phyloP scores from a whole-genome alignment of 306 rosid genomes.

The Casuarina equisetifolia region DNA sequence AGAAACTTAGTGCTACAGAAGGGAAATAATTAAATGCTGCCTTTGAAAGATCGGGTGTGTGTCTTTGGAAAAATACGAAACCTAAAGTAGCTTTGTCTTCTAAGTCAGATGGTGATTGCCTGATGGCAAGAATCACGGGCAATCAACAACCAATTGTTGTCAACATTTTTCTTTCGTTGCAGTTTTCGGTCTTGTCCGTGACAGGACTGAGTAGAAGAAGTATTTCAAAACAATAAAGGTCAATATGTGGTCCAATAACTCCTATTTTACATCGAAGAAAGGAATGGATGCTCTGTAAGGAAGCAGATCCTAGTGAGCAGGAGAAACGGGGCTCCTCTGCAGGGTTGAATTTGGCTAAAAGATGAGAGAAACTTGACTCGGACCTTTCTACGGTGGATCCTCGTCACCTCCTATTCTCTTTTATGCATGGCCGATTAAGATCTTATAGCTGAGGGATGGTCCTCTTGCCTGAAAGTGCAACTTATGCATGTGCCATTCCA shows the following conservation, averaged over 20 bases:
- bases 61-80: not conserved
- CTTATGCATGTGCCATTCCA: not conserved
- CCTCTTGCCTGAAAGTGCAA: not conserved
- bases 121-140: not conserved
- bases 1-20: not conserved
- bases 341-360: not conserved
- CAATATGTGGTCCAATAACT: no score
- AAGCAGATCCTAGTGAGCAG: not conserved
- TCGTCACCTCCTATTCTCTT: not conserved
- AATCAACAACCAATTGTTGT: not conserved
- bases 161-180: no score
- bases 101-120: not conserved
- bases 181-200: no score
- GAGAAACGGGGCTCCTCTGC: not conserved
- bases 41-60: no score
- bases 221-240: not conserved
- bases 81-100: not conserved
- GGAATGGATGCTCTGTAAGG: not conserved
- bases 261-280: not conserved
- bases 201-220: not conserved
- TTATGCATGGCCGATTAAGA: not conserved
- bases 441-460: not conserved
- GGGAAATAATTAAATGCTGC: not conserved
- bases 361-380: not conserved
- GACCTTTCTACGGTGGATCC: not conserved